Base-by-base conservation (phyloP, 2,329 filamentous ascomycete species). In the Nemania serpens region DNA sequence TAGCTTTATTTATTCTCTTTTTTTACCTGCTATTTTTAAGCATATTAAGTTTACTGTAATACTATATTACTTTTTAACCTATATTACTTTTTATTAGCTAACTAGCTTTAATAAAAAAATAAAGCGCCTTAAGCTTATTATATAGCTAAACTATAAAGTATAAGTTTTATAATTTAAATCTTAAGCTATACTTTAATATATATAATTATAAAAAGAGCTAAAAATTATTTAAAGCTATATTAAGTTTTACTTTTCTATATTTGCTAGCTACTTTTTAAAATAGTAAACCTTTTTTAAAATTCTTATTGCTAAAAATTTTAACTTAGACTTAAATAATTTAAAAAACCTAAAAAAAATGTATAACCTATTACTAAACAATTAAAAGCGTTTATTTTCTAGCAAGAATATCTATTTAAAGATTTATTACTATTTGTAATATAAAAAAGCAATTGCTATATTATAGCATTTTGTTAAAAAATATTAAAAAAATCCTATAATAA, bases 341-440 rank as follows among this genome's bases (percentile, higher is more conserved):
- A n/a, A n/a, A n/a, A n/a, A n/a, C n/a, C n/a, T n/a, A n/a, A n/a
- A n/a, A n/a, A n/a, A n/a, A n/a, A n/a, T n/a, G n/a, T n/a, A n/a
- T n/a, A n/a, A n/a, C n/a, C n/a, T n/a, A n/a, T n/a, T n/a, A 0
- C 68, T 77, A 0, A 91, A 91, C 67, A 77, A 77, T 5, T 77
- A 87, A 18, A 64, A 82, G 0, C 79, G 79, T 0, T 77, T 86
- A 0, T 94, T 88, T 80, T 64, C 75, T 0, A 85, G 80, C 4
- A 88, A 84, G 47, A 80, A 86, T 1, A 78, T 81, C 0, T 97
- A 96, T 59, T 78, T 97, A 0, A 78, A 85, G 34, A 83, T 86
- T 0, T 91, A 96, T 51, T 96, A 95, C 70, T 79, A 86, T 2
- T 82, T 97, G 1, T 80, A 92, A 7, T 83, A 93, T 2, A 90